A percentile compares a stretch with the other conserved stretches of the same genome.
phyloP scores from a whole-genome alignment of 305 asterid species.

The Fraxinus paxiana region DNA sequence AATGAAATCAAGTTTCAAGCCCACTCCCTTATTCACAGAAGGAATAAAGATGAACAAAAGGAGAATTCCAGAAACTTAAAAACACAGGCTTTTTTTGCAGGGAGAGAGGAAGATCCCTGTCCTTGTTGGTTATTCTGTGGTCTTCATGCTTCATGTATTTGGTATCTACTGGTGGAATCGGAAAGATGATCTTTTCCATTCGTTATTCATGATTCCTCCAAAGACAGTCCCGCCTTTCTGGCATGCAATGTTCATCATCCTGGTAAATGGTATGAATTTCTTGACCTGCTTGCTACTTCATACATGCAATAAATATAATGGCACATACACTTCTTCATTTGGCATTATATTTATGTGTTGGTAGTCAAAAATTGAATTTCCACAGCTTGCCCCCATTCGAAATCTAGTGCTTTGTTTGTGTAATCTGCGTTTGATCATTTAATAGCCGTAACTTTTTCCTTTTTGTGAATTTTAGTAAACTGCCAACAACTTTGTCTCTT shows the following conservation, averaged over 20 bases:
- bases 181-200: constrained; percentile 55
- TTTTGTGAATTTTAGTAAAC: neutral
- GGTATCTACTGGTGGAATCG: constrained; percentile 80
- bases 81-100: constrained; percentile 43
- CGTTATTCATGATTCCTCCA: constrained; percentile 80
- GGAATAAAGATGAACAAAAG: constrained; percentile 8
- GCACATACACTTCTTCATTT: constrained; percentile 8
- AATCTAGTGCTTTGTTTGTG: constrained; percentile 1
- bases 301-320: neutral
- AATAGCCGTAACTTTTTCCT: neutral
- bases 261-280: constrained; percentile 61
- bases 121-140: constrained; percentile 54
- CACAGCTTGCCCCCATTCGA: neutral
- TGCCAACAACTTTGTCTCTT: neutral
- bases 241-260: constrained; percentile 74
- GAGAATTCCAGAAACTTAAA: constrained; percentile 12
- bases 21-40: neutral
- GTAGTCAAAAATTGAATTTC: neutral
- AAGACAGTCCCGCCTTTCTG: constrained; percentile 81
- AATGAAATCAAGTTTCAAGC: neutral
- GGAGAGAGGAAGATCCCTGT: constrained; percentile 69
- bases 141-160: constrained; percentile 58
- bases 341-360: constrained; percentile 19
- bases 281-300: constrained; percentile 17
- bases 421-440: constrained; percentile 5